Evolutionary conservation across 768 basidiomycete species (phyloP).

Genomic region (Boletus rufocinnamomeus): DNA sequence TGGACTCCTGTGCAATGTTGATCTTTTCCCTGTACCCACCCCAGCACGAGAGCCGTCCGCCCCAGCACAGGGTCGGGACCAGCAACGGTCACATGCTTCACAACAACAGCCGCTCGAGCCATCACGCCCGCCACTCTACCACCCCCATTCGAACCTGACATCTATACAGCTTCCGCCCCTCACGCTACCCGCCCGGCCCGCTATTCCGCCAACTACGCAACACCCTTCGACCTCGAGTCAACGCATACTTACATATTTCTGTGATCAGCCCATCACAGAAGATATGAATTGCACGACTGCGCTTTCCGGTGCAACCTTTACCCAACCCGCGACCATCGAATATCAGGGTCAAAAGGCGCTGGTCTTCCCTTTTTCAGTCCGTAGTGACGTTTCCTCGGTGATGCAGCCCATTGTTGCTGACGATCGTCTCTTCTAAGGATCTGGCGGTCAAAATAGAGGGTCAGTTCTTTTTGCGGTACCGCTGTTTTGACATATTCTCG

Average conservation of each 20-base stretch:
- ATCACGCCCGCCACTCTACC: conserved; percentile 17
- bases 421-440: conserved; percentile 44
- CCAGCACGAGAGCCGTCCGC: conserved; percentile 11
- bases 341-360: conserved; percentile 52
- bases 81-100: conserved; percentile 16
- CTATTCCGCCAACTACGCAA: conserved; percentile 6
- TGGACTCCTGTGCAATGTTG: conserved; percentile 76
- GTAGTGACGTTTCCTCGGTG: conserved; percentile 17
- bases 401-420: conserved; percentile 3
- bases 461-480: conserved; percentile 69
- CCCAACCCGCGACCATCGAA: conserved; percentile 55
- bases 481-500: conserved; percentile 63
- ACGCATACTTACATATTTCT: conserved; percentile 47
- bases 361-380: conserved; percentile 67
- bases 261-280: conserved; percentile 47
- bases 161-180: conserved; percentile 27
- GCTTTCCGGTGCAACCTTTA: conserved; percentile 64
- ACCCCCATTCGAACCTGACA: conserved; percentile 16
- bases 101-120: conserved; percentile 7
- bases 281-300: conserved; percentile 45
- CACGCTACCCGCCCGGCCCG: conserved; percentile 15
- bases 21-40: conserved; percentile 64
- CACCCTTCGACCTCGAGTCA: conserved; percentile 19
- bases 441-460: conserved; percentile 68
- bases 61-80: conserved; percentile 10